These are phyloP conservation scores for Symbiodinium natans DNA, from an alignment of 73 alveolate genomes.

Conservation along the genomic window DNA sequence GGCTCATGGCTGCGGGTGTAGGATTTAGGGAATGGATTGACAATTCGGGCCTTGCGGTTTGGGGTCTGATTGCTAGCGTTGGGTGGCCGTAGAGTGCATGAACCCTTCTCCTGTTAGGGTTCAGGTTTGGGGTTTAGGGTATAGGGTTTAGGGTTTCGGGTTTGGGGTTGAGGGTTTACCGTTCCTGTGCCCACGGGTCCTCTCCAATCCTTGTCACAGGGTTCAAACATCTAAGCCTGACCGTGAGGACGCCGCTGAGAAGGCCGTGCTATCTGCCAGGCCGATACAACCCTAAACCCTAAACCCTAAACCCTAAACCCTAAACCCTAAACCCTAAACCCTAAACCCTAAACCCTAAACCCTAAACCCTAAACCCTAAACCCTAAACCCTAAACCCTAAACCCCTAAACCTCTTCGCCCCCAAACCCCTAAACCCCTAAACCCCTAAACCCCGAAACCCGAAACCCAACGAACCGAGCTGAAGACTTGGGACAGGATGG, in stretches of 20 bases:
- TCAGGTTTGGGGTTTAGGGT: not conserved
- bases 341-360: not conserved
- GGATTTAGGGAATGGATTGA: not conserved
- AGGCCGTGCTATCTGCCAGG: constrained; percentile 36
- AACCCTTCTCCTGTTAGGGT: too few species aligned
- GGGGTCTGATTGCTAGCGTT: too few species aligned
- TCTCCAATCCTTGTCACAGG: not conserved
- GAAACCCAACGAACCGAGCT: not conserved
- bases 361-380: not conserved
- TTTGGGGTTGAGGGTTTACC: not conserved
- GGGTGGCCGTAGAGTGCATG: too few species aligned
- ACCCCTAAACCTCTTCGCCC: too few species aligned
- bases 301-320: not conserved
- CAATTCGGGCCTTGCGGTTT: too few species aligned
- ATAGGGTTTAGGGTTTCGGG: not conserved
- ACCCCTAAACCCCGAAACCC: too few species aligned
- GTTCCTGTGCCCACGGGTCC: too few species aligned
- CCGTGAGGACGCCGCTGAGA: constrained; percentile 36
- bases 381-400: not conserved
- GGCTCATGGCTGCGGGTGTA: not conserved
- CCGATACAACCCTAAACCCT: not conserved
- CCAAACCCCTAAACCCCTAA: not conserved
- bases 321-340: too few species aligned
- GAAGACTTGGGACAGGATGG: too few species aligned
- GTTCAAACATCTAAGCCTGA: too few species aligned